A percentile compares a stretch with the other conserved stretches of the same genome.
Conservation (phyloP, 202 grass and related monocot genomes). For the Musa balbisiana region DNA sequence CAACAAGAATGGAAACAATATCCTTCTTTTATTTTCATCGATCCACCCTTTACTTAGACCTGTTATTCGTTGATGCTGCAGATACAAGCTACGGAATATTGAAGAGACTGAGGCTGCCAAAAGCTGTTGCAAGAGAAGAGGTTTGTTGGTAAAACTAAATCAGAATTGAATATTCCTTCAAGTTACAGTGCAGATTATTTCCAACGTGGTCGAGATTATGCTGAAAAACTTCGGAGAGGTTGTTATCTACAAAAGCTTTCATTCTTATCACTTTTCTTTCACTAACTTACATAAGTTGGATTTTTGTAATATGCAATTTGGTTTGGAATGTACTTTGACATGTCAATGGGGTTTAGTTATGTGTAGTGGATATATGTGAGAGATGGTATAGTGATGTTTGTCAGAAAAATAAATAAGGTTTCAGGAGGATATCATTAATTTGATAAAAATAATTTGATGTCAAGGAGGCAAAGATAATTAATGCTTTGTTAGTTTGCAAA, state of each 20-base stretch:
- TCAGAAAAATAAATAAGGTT: neutral
- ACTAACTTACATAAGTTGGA: neutral
- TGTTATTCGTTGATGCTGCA: constrained; percentile 28
- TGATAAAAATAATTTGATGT: too few species aligned
- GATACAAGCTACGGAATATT: constrained; percentile 90
- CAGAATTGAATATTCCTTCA: constrained; percentile 78
- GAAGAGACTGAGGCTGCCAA: constrained; percentile 98
- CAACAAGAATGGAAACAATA: constrained; percentile 1
- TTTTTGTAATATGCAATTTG: neutral
- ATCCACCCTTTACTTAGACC: neutral
- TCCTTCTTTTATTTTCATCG: neutral
- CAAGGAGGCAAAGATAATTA: too few species aligned
- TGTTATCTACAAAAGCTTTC: constrained; percentile 15
- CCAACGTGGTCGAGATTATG: constrained; percentile 84
- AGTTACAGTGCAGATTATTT: constrained; percentile 95
- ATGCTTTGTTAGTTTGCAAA: too few species aligned
- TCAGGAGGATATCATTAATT: neutral
- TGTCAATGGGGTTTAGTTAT: neutral
- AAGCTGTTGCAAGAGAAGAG: constrained; percentile 94
- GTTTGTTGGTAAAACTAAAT: constrained; percentile 69
- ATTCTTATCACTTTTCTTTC: neutral
- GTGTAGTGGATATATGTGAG: neutral
- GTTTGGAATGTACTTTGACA: neutral
- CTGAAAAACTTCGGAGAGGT: constrained; percentile 87
- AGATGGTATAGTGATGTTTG: neutral